These are phyloP conservation scores for Pleurotus citrinopileatus DNA, from an alignment of 768 basidiomycete genomes.

Conservation along the genomic window DNA sequence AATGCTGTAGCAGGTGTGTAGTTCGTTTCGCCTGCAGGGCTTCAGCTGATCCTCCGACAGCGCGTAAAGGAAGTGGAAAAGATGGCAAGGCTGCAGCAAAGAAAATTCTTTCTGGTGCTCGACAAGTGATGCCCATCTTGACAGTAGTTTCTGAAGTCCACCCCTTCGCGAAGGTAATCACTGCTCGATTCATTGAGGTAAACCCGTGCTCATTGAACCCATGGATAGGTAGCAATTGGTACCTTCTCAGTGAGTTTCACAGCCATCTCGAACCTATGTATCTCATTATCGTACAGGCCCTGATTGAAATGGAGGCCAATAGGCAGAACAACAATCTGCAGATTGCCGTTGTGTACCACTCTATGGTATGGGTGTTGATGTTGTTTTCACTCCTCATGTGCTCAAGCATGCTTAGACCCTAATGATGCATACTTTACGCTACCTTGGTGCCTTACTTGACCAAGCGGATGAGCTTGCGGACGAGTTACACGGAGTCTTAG, in stretches of 20 bases:
- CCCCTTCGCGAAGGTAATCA: background rate
- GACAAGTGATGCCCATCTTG: slow-evolving; percentile 1
- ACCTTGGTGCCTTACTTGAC: slow-evolving; percentile 12
- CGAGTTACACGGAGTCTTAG: background rate
- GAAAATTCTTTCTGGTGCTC: slow-evolving; percentile 3
- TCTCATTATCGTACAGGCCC: background rate
- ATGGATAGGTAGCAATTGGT: background rate
- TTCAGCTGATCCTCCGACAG: background rate
- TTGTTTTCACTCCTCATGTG: background rate
- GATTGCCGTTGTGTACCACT: slow-evolving; percentile 2
- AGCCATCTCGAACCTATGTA: background rate
- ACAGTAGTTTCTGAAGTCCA: background rate
- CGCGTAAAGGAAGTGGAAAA: slow-evolving; percentile 6
- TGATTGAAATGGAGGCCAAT: slow-evolving; percentile 3
- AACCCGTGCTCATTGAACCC: background rate
- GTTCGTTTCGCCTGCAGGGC: background rate
- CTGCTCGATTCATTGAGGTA: background rate
- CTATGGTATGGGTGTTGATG: background rate
- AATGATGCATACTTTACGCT: slow-evolving; percentile 5
- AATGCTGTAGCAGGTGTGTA: slow-evolving; percentile 2
- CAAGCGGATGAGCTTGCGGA: slow-evolving; percentile 12
- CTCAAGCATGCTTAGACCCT: background rate
- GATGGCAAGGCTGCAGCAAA: slow-evolving; percentile 5
- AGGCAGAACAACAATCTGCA: slow-evolving; percentile 7
- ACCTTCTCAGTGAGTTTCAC: background rate